Evolutionary conservation across 2,329 filamentous ascomycete genomes (phyloP).

Genomic region (Bipolaris cookei): DNA sequence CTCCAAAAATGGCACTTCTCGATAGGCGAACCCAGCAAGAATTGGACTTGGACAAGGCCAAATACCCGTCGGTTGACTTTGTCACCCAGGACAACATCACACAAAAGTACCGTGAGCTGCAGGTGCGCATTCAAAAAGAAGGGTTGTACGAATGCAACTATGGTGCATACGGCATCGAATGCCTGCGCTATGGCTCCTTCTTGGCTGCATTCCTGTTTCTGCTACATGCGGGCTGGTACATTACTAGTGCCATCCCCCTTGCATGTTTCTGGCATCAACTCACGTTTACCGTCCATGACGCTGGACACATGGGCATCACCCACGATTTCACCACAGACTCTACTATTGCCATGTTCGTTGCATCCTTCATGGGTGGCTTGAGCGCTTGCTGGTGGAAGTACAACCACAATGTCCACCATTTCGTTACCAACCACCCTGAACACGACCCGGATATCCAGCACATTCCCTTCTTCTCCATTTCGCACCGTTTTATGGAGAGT

Average conservation of each 20-base stretch:
- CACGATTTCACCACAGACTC: slow-evolving; percentile 85
- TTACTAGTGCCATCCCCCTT: slow-evolving; percentile 73
- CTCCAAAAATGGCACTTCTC: slow-evolving; percentile 65
- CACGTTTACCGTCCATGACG: slow-evolving; percentile 92
- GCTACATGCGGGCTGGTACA: slow-evolving; percentile 53
- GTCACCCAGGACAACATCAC: slow-evolving; percentile 77
- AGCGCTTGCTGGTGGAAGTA: slow-evolving; percentile 97
- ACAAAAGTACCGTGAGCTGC: slow-evolving; percentile 78
- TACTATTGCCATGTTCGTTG: slow-evolving; percentile 86
- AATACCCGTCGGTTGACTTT: slow-evolving; percentile 79
- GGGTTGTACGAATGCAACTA: slow-evolving; percentile 88
- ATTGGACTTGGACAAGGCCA: slow-evolving; percentile 75
- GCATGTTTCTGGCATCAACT: slow-evolving; percentile 93
- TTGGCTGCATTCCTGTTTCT: slow-evolving; percentile 64
- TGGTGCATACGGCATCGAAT: slow-evolving; percentile 76
- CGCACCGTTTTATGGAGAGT: slow-evolving; percentile 68
- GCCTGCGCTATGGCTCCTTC: slow-evolving; percentile 72
- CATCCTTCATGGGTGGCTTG: slow-evolving; percentile 86
- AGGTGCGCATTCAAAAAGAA: slow-evolving; percentile 72
- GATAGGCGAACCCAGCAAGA: slow-evolving; percentile 76
- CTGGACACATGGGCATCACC: slow-evolving; percentile 96
- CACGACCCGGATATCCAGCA: slow-evolving; percentile 93
- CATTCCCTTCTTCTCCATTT: slow-evolving; percentile 72
- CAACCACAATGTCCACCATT: slow-evolving; percentile 95
- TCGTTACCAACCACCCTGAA: slow-evolving; percentile 92